phyloP scores from a whole-genome alignment of 2,329 filamentous ascomycete species.

The Claviceps paspali region DNA sequence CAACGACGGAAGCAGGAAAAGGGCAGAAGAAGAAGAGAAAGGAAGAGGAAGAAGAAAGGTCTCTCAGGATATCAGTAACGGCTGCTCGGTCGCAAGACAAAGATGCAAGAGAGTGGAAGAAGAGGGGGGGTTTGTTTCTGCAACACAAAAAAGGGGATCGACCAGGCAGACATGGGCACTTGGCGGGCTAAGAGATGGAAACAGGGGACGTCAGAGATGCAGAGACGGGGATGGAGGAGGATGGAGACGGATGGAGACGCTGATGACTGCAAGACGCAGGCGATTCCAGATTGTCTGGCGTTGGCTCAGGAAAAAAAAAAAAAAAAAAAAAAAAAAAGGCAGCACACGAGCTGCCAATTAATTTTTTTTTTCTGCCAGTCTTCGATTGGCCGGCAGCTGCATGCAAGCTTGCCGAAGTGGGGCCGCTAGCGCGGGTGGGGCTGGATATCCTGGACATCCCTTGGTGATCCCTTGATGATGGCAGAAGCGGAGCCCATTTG shows the following conservation, averaged over 20 bases:
- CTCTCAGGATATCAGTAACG: no score
- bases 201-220: no score
- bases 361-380: constrained; percentile 23
- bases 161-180: constrained; percentile 3
- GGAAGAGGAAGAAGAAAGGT: background rate
- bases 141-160: constrained; percentile 2
- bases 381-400: constrained; percentile 19
- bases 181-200: no score
- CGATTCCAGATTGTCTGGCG: constrained; percentile 6
- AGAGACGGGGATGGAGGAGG: background rate
- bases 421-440: constrained; percentile 17
- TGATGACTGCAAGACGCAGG: background rate
- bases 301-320: constrained; percentile 13
- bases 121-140: background rate
- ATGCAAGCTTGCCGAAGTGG: constrained; percentile 22
- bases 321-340: no score
- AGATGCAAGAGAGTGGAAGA: constrained; percentile 1
- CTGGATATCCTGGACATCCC: constrained; percentile 7
- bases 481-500: constrained; percentile 5
- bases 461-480: no score
- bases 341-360: constrained; percentile 19
- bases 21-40: background rate
- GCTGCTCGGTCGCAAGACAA: background rate
- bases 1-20: no score
- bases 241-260: background rate